phyloP scores from a whole-genome alignment of 1,284 basidiomycete genomes.

The Ustilago sp. region DNA sequence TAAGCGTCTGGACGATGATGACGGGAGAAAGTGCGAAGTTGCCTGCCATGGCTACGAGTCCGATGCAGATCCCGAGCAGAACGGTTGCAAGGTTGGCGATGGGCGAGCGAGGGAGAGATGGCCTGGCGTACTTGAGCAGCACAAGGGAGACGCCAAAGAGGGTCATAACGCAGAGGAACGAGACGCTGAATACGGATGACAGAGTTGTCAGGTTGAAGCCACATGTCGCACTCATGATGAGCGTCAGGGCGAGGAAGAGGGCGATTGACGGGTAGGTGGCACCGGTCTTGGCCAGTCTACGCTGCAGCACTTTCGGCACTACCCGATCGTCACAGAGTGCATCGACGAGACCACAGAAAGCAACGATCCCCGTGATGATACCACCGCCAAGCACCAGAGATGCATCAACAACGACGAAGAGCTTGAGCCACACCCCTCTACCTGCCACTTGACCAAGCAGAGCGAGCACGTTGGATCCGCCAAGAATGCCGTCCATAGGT shows the following conservation, averaged over 20 bases:
- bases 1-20: constrained; percentile 73
- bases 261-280: constrained; percentile 75
- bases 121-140: constrained; percentile 77
- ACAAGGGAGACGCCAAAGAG: constrained; percentile 76
- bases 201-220: constrained; percentile 72
- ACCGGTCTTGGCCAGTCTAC: constrained; percentile 73
- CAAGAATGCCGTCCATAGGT: constrained; percentile 35
- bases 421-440: constrained; percentile 46
- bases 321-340: constrained; percentile 72
- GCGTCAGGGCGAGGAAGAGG: constrained; percentile 73
- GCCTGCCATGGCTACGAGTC: constrained; percentile 73
- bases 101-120: constrained; percentile 73
- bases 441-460: constrained; percentile 37
- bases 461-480: constrained; percentile 51
- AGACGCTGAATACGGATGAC: constrained; percentile 70
- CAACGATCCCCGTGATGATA: constrained; percentile 55
- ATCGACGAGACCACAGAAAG: constrained; percentile 44
- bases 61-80: constrained; percentile 73
- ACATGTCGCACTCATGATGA: constrained; percentile 75
- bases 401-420: constrained; percentile 56
- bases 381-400: constrained; percentile 56
- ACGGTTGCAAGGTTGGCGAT: constrained; percentile 71
- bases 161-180: constrained; percentile 77
- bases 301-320: constrained; percentile 74
- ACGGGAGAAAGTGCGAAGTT: constrained; percentile 71